A percentile compares a stretch with the other conserved stretches of the same genome.
phyloP scores from a whole-genome alignment of 305 asterid genomes.

The Andrographis paniculata region DNA sequence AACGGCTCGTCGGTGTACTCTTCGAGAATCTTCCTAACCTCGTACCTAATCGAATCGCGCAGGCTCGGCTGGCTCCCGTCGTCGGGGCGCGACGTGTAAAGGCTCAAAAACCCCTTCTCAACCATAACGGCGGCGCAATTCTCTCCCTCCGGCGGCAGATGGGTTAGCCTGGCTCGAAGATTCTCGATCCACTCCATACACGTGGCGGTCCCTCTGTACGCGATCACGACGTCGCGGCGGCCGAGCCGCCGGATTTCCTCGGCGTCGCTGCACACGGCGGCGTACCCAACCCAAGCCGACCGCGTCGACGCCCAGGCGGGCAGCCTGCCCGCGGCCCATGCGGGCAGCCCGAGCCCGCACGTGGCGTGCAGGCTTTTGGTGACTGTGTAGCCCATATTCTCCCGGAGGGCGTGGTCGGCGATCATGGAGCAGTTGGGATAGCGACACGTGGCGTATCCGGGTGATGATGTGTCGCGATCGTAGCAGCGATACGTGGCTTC shows the following conservation, averaged over 20 bases:
- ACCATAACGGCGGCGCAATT: slow-evolving; percentile 58
- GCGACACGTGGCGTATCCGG: slow-evolving; percentile 35
- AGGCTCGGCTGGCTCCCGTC: slow-evolving; percentile 34
- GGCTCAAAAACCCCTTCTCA: slow-evolving; percentile 68
- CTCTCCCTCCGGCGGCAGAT: slow-evolving; percentile 22
- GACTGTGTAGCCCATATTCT: slow-evolving; percentile 38
- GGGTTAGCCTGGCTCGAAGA: slow-evolving; percentile 36
- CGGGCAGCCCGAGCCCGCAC: slow-evolving; percentile 45
- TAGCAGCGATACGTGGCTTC: slow-evolving; percentile 72
- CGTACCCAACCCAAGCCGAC: slow-evolving; percentile 82
- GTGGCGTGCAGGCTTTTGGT: slow-evolving; percentile 53
- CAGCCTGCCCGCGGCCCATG: slow-evolving; percentile 35
- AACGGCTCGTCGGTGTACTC: slow-evolving; percentile 58
- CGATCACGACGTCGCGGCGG: slow-evolving; percentile 76
- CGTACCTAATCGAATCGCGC: slow-evolving; percentile 36
- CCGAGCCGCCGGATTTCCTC: slow-evolving; percentile 63
- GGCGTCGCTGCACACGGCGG: slow-evolving; percentile 71
- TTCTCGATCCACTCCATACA: slow-evolving; percentile 83
- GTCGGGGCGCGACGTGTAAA: slow-evolving; percentile 49
- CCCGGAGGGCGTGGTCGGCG: slow-evolving; percentile 22
- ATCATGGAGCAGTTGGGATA: slow-evolving; percentile 37
- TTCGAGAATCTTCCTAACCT: slow-evolving; percentile 32
- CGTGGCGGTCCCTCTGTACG: slow-evolving; percentile 81
- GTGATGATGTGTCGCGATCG: slow-evolving; percentile 58
- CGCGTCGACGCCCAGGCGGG: slow-evolving; percentile 43